Evolutionary conservation across 805 yeast species (phyloP).

Genomic region (Wickerhamomyces subpelliculosus): DNA sequence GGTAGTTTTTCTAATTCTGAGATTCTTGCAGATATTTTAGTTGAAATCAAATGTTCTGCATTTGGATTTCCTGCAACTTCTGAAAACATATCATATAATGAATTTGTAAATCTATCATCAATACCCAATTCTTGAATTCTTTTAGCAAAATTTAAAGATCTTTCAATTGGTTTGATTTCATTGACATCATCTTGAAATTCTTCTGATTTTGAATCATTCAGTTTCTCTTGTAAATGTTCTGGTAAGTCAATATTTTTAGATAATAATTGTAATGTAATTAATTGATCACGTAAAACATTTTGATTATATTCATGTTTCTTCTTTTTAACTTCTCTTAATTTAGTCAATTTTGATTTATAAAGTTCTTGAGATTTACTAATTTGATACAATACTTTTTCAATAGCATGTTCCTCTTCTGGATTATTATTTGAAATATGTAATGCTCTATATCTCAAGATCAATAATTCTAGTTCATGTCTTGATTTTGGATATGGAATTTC

Average conservation of each 20-base stretch:
- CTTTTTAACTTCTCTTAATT: slow-evolving; percentile 20
- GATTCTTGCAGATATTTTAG: slow-evolving; percentile 51
- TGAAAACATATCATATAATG: slow-evolving; percentile 25
- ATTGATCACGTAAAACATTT: slow-evolving; percentile 46
- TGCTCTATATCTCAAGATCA: slow-evolving; percentile 13
- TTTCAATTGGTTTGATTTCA: slow-evolving; percentile 15
- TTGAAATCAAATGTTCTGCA: slow-evolving; percentile 46
- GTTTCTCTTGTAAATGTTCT: slow-evolving; percentile 35
- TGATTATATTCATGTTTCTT: slow-evolving; percentile 32
- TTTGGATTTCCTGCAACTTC: slow-evolving; percentile 32
- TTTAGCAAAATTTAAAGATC: slow-evolving; percentile 23
- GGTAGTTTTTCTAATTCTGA: slow-evolving; percentile 60
- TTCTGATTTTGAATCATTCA: slow-evolving; percentile 13
- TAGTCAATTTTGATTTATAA: slow-evolving; percentile 23
- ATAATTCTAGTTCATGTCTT: slow-evolving; percentile 11
- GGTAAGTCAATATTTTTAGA: slow-evolving; percentile 65
- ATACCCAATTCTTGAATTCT: slow-evolving; percentile 25
- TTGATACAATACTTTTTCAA: slow-evolving; percentile 33
- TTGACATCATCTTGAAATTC: slow-evolving; percentile 1
- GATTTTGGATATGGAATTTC: slow-evolving; percentile 3
- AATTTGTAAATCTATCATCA: slow-evolving; percentile 20
- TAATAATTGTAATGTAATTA: slow-evolving; percentile 56
- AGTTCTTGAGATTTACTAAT: slow-evolving; percentile 35
- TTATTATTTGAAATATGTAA: slow-evolving; percentile 6
- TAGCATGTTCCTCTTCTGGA: slow-evolving; percentile 33